A percentile compares a stretch with the other conserved stretches of the same genome.
Evolutionary conservation across 2,329 filamentous ascomycete genomes (phyloP).

Genomic region (Furcasterigmium furcatum): DNA sequence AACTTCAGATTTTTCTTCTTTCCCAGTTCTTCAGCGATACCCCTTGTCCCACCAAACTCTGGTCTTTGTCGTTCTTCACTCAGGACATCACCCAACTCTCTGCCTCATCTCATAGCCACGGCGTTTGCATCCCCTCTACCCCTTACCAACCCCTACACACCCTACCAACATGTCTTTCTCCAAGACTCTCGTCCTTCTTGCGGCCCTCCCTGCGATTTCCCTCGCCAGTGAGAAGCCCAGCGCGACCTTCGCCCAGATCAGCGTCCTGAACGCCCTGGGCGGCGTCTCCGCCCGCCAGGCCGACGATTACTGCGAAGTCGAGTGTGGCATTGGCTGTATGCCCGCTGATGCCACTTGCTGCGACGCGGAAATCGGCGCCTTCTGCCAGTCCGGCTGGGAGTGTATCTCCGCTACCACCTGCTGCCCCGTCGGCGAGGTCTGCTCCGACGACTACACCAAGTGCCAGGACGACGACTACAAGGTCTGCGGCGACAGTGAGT

Average conservation of each 20-base stretch:
- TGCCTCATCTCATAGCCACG: neutral
- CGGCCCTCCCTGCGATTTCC: neutral
- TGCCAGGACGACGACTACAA: neutral
- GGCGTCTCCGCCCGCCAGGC: neutral
- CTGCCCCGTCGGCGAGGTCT: slow-evolving; percentile 1
- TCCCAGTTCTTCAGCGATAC: no score
- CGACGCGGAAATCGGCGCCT: neutral
- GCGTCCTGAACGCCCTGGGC: neutral
- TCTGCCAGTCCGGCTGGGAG: neutral
- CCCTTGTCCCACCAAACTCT: no score
- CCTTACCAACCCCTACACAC: neutral
- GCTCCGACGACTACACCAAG: neutral
- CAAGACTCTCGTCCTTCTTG: neutral
- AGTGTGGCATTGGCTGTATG: neutral
- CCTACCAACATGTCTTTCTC: neutral
- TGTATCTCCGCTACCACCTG: neutral
- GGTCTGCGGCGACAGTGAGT: neutral
- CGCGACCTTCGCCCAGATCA: neutral
- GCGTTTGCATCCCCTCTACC: no score
- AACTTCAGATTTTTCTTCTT: no score
- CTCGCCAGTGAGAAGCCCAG: neutral
- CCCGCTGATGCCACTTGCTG: neutral
- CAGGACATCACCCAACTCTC: no score
- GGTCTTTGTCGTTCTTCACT: no score
- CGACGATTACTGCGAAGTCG: neutral